These are phyloP conservation scores for Limnomonas spitsbergensis DNA, from an alignment of 139 green algal genomes.

Conservation along the genomic window DNA sequence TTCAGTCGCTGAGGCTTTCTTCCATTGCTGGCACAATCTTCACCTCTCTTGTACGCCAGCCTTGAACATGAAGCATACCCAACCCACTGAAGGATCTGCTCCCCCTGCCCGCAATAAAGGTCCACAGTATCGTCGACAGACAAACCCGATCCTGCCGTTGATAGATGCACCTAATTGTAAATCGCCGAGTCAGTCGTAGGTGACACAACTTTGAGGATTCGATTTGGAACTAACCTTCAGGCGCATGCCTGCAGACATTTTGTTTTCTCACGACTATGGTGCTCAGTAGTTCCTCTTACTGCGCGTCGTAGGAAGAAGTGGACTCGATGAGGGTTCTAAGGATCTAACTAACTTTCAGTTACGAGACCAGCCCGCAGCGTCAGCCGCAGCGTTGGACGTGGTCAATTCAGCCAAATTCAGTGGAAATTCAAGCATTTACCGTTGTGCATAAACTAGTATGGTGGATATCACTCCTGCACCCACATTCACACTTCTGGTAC, in stretches of 20 bases:
- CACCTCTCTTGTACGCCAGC: constrained; percentile 61
- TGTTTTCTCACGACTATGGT: neutral
- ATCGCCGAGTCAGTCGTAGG: neutral
- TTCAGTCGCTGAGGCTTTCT: neutral
- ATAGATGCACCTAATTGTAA: constrained; percentile 47
- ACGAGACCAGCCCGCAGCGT: too few relatives aligned
- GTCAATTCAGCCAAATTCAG: too few relatives aligned
- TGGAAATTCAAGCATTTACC: too few relatives aligned
- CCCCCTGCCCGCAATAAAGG: constrained; percentile 59
- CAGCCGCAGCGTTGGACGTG: too few relatives aligned
- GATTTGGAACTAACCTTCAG: constrained; percentile 11
- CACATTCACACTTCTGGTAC: too few relatives aligned
- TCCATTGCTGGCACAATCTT: too few relatives aligned
- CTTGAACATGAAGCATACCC: constrained; percentile 58
- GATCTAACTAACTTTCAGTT: too few relatives aligned
- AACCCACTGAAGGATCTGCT: constrained; percentile 76
- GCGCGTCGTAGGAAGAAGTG: neutral
- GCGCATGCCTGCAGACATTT: neutral
- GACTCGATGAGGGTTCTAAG: too few relatives aligned
- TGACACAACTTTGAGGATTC: neutral
- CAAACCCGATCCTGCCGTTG: constrained; percentile 33
- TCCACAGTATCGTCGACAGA: constrained; percentile 49
- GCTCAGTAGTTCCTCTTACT: neutral
- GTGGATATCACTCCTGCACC: too few relatives aligned
- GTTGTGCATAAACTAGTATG: too few relatives aligned